phyloP scores from a whole-genome alignment of 352 stramenopile species.

The Pilasporangium apinafurcum region DNA sequence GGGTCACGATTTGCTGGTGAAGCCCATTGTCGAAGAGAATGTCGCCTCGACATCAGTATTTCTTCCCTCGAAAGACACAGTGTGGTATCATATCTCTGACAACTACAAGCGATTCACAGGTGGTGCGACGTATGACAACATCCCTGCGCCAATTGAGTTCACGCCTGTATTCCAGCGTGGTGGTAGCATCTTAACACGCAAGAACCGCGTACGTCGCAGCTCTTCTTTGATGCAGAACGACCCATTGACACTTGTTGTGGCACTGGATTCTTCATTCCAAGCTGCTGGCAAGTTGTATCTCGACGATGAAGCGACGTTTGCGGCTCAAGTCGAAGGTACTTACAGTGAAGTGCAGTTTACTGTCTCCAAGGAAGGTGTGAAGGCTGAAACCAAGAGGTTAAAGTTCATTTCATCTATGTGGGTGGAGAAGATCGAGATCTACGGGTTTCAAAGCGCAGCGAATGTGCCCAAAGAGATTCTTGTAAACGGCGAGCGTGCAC shows the following conservation, averaged over 20 bases:
- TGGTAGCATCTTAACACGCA: slow-evolving; percentile 93
- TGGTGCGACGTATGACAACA: slow-evolving; percentile 46
- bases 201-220: slow-evolving; percentile 94
- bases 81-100: slow-evolving; percentile 92
- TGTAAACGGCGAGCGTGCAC: slow-evolving; percentile 20
- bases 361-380: slow-evolving; percentile 27
- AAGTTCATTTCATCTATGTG: slow-evolving; percentile 46
- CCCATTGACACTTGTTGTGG: slow-evolving; percentile 95
- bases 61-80: slow-evolving; percentile 65
- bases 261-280: slow-evolving; percentile 77
- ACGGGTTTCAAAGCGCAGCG: slow-evolving; percentile 35
- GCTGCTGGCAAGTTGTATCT: slow-evolving; percentile 93
- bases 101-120: slow-evolving; percentile 47
- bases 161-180: slow-evolving; percentile 97
- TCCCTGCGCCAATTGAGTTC: slow-evolving; percentile 88
- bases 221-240: slow-evolving; percentile 95
- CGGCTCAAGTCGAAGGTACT: slow-evolving; percentile 34
- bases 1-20: slow-evolving; percentile 93
- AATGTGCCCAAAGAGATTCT: slow-evolving; percentile 42
- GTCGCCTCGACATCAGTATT: slow-evolving; percentile 83
- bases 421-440: slow-evolving; percentile 85
- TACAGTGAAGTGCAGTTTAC: slow-evolving; percentile 47
- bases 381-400: slow-evolving; percentile 17
- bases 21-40: slow-evolving; percentile 90
- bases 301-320: slow-evolving; percentile 94